Evolutionary conservation across 257 asterid species (phyloP).

Genomic region (Coffea canephora): DNA sequence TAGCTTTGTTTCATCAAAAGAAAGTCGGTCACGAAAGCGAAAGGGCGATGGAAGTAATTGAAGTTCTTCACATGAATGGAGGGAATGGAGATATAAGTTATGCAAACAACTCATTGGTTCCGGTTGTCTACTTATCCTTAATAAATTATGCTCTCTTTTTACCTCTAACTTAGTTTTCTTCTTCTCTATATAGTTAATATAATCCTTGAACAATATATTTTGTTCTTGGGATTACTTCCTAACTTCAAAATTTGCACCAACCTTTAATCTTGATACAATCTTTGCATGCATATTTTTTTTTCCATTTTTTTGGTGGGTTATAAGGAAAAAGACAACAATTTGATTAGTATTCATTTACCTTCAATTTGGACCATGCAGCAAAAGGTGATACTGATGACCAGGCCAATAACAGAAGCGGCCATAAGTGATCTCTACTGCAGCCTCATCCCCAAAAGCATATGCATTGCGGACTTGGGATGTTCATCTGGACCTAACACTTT

Average conservation of each 20-base stretch:
- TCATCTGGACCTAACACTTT: constrained; percentile 66
- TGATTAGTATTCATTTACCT: not conserved
- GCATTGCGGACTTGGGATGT: constrained; percentile 72
- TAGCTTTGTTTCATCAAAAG: not conserved
- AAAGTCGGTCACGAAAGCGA: too few relatives aligned
- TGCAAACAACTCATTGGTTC: constrained; percentile 26
- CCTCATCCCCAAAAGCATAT: constrained; percentile 15
- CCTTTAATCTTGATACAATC: too few relatives aligned
- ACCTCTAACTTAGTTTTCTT: too few relatives aligned
- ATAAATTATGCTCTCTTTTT: too few relatives aligned
- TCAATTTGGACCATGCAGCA: constrained; percentile 5
- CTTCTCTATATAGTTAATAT: too few relatives aligned
- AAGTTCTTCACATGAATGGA: constrained; percentile 32
- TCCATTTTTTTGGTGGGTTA: too few relatives aligned
- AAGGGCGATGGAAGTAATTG: constrained; percentile 16
- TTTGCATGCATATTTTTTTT: not conserved
- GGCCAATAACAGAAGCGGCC: constrained; percentile 26
- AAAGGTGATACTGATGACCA: constrained; percentile 33
- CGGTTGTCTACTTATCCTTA: constrained; percentile 2
- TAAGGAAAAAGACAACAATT: not conserved
- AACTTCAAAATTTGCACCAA: too few relatives aligned
- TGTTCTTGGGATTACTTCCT: too few relatives aligned
- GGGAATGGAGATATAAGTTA: constrained; percentile 26
- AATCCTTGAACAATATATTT: too few relatives aligned
- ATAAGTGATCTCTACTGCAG: constrained; percentile 24